Evolutionary conservation across 2,329 filamentous ascomycete species (phyloP), one percentile per base, ranked within the genome.

Genomic region (Hymenoscyphus linearis): DNA sequence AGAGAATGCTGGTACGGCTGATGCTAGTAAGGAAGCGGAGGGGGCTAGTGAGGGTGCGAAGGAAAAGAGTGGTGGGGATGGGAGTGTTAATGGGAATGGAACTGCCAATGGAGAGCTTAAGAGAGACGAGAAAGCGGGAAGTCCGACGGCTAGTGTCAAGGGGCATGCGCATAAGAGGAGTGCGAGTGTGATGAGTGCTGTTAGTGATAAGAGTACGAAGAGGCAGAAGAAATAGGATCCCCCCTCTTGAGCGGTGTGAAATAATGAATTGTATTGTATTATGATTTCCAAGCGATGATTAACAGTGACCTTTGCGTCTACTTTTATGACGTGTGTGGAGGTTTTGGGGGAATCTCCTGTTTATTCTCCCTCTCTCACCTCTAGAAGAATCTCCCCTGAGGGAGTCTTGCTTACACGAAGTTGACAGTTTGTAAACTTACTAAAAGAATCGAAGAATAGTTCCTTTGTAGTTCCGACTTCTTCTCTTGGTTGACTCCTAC

Each of bases 111-210:
- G 74, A 52, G 76, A 72, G 65, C 75, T 74, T 50, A 76, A 72
- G 65, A 67, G 62, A 25, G 68, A 67, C 36, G 66, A 74, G 52
- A 74, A 75, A 59, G 69, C 64, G 5, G 66, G 60, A 3, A 55
- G 90, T 72, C 89, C 90, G 37, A 74, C 93, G 53, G 91, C 88
- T 71, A 74, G 93, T 54, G 91, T 88, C 71, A 78, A 79, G 16
- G 76, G 77, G 7, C 90, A 87, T 70, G 85, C 35, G 61, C 87
- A 89, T 65, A 96, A 96, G 78, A 83, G 91, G 62, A 95, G 91
- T 72, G 90, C 90, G 1, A 96, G 91, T 73, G 90, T 92, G 35
- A 74, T 96, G 58, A 93, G 90, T 73, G 78, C 80, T 16, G 77
- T 77, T 5, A 91, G 88, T 72, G 87, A 91, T 60, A 81, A 80